phyloP scores from a whole-genome alignment of 2,329 filamentous ascomycete genomes.

The Microdochium trichocladiopsis region DNA sequence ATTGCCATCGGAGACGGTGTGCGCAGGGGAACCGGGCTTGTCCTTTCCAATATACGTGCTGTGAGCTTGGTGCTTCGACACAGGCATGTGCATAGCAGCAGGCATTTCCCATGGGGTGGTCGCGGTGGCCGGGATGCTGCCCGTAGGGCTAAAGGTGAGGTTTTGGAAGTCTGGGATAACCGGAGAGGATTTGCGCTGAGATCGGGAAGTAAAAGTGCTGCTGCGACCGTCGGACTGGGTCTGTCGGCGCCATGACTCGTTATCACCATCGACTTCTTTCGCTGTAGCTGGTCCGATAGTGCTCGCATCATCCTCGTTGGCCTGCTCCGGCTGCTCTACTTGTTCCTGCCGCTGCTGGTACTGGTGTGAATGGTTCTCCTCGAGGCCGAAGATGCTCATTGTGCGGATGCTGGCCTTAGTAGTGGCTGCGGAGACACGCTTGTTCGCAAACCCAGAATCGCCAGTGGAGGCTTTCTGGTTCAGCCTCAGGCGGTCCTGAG shows the following conservation, averaged over 20 bases:
- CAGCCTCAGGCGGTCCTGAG: background rate
- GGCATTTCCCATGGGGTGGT: constrained; percentile 35
- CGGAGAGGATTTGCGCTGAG: constrained; percentile 41
- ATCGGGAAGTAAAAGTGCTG: constrained; percentile 10
- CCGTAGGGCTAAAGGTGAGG: constrained; percentile 26
- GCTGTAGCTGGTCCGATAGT: background rate
- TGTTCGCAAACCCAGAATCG: background rate
- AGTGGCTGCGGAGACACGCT: background rate
- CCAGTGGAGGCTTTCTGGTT: background rate
- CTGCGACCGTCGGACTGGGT: constrained; percentile 6
- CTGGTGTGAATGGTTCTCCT: too few relatives aligned
- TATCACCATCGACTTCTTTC: constrained; percentile 40
- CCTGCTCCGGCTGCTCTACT: background rate
- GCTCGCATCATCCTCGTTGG: background rate
- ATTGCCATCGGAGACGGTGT: constrained; percentile 2
- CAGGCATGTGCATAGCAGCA: background rate
- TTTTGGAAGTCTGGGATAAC: constrained; percentile 33
- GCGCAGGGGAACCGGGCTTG: background rate
- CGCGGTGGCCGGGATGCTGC: constrained; percentile 23
- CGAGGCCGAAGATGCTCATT: background rate
- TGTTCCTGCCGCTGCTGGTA: too few relatives aligned
- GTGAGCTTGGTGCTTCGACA: background rate
- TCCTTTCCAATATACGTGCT: background rate
- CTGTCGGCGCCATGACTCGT: constrained; percentile 30
- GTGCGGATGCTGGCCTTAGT: background rate